These are phyloP conservation scores for Aureobasidium pullulans DNA, from an alignment of 2,329 filamentous ascomycete species.

Conservation along the genomic window DNA sequence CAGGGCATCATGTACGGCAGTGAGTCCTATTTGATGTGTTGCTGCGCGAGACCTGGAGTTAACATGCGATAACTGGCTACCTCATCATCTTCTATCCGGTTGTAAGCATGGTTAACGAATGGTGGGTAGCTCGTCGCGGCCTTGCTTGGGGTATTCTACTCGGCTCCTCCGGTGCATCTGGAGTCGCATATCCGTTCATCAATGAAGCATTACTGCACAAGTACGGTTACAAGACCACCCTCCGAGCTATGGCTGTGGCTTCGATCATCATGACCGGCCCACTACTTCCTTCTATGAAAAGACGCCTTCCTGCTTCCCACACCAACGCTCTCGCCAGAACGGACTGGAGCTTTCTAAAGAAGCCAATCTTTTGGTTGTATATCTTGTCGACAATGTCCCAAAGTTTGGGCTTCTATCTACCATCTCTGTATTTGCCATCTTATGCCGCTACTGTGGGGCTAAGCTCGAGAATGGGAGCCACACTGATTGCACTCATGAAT, in stretches of 20 bases:
- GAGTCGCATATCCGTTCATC: constrained; percentile 21
- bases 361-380: constrained; percentile 27
- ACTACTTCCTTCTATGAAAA: constrained; percentile 28
- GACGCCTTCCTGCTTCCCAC: constrained; percentile 25
- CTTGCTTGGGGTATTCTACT: constrained; percentile 22
- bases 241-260: constrained; percentile 20
- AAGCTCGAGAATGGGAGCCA: constrained; percentile 20
- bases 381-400: constrained; percentile 31
- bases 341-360: constrained; percentile 25
- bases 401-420: constrained; percentile 34
- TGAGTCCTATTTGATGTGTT: constrained; percentile 58
- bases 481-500: constrained; percentile 31
- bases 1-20: constrained; percentile 51
- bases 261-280: constrained; percentile 27
- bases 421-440: constrained; percentile 32
- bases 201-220: constrained; percentile 17
- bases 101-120: constrained; percentile 25
- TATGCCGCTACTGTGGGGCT: constrained; percentile 27
- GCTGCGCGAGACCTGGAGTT: constrained; percentile 37
- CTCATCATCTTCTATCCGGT: constrained; percentile 34
- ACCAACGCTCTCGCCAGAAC: constrained; percentile 19
- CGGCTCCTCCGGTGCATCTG: constrained; percentile 21
- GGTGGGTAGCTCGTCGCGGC: constrained; percentile 22
- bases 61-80: constrained; percentile 55
- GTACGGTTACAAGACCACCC: constrained; percentile 23